Evolutionary conservation across 139 green algal species (phyloP).

Genomic region (Marvania coccoides): DNA sequence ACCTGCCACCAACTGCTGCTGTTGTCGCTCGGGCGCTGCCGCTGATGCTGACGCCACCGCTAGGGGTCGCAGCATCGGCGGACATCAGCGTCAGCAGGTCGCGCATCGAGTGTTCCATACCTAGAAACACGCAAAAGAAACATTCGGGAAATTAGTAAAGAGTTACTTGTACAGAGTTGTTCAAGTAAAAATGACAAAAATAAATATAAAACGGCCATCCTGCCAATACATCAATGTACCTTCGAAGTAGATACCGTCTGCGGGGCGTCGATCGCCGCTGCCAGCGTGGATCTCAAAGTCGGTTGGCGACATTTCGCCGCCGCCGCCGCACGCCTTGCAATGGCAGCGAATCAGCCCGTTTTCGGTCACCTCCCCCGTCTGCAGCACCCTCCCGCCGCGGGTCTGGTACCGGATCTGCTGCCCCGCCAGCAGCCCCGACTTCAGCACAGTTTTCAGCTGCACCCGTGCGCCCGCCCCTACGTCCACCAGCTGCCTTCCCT

Average conservation of each 20-base stretch:
- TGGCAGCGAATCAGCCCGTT: conserved; percentile 30
- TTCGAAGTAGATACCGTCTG: conserved; percentile 37
- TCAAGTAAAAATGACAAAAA: too few relatives aligned
- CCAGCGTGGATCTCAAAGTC: conserved; percentile 46
- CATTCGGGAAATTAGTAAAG: too few relatives aligned
- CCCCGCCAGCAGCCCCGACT: conserved; percentile 22
- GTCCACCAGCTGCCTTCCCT: conserved; percentile 6
- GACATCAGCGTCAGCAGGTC: conserved; percentile 34
- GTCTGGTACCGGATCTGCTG: conserved; percentile 28
- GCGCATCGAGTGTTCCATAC: background rate
- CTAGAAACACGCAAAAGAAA: conserved; percentile 15
- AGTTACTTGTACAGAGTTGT: too few relatives aligned
- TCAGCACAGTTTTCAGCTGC: conserved; percentile 31
- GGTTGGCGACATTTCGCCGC: conserved; percentile 1
- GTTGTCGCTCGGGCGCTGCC: background rate
- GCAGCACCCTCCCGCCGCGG: background rate
- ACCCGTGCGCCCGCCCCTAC: conserved; percentile 3
- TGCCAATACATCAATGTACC: too few relatives aligned
- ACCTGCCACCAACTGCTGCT: background rate
- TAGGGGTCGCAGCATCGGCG: conserved; percentile 3
- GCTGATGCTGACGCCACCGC: background rate
- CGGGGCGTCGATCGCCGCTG: conserved; percentile 27
- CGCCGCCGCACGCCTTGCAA: conserved; percentile 22
- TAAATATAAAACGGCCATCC: too few relatives aligned
- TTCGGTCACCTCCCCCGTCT: conserved; percentile 18